These are phyloP conservation scores for Cucurbitaria berberidis DNA, from an alignment of 2,329 filamentous ascomycete species.

Conservation along the genomic window DNA sequence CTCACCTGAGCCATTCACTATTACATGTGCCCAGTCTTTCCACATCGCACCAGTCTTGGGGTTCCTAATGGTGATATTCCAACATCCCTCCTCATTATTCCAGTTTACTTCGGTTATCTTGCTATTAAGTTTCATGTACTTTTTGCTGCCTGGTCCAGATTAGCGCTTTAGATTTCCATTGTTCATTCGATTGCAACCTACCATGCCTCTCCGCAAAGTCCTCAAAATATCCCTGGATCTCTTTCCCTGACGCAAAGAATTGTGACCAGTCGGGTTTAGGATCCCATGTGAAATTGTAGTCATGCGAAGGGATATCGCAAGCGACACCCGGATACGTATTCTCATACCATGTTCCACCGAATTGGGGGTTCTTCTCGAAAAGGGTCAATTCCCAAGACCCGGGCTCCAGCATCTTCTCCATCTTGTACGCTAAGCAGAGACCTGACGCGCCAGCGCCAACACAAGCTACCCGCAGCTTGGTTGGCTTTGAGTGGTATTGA, in stretches of 20 bases:
- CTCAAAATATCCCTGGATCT: conserved; percentile 59
- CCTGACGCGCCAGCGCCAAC: conserved; percentile 40
- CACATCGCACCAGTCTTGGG: conserved; percentile 40
- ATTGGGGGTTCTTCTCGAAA: conserved; percentile 40
- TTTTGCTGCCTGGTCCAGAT: conserved; percentile 44
- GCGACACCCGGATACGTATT: conserved; percentile 44
- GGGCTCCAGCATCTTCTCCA: conserved; percentile 39
- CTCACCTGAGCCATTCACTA: conserved; percentile 54
- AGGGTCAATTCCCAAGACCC: conserved; percentile 40
- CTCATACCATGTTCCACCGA: conserved; percentile 45
- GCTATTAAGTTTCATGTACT: conserved; percentile 56
- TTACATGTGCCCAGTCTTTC: conserved; percentile 48
- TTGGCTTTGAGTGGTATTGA: conserved; percentile 44
- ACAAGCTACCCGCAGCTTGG: conserved; percentile 39
- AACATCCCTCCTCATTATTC: conserved; percentile 51
- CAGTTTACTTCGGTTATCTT: conserved; percentile 54
- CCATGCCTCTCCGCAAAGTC: conserved; percentile 65
- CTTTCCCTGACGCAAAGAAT: conserved; percentile 56
- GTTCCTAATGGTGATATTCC: conserved; percentile 49
- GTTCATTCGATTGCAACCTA: conserved; percentile 49
- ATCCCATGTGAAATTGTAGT: conserved; percentile 68
- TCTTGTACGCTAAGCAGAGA: conserved; percentile 43
- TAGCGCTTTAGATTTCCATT: not conserved
- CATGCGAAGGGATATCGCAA: conserved; percentile 54
- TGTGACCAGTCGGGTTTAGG: conserved; percentile 63